Evolutionary conservation across 495 filamentous ascomycete genomes (phyloP).

Genomic region (Xylaria flabelliformis): DNA sequence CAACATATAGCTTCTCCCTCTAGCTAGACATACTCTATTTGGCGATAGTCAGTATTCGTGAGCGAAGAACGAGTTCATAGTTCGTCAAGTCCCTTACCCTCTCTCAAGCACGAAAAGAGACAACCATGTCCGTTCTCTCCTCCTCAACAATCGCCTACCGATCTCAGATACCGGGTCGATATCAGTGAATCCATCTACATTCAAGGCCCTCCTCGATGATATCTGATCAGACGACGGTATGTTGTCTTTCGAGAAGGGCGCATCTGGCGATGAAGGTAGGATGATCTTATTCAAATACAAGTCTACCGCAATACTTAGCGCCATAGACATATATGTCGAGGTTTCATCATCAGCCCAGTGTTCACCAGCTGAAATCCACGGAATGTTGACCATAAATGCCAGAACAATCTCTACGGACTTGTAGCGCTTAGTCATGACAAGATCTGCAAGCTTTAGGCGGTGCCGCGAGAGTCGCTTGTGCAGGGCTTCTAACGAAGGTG

Average conservation of each 20-base stretch:
- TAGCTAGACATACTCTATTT: constrained; percentile 68
- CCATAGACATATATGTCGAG: constrained; percentile 72
- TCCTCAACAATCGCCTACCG: constrained; percentile 64
- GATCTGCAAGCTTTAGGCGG: constrained; percentile 66
- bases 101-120: constrained; percentile 75
- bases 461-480: constrained; percentile 68
- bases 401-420: constrained; percentile 75
- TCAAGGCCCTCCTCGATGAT: constrained; percentile 65
- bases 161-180: constrained; percentile 65
- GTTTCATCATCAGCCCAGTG: constrained; percentile 75
- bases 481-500: constrained; percentile 65
- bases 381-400: constrained; percentile 78
- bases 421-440: constrained; percentile 62
- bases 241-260: constrained; percentile 53
- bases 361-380: constrained; percentile 75
- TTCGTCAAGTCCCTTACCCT: constrained; percentile 53
- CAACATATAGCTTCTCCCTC: constrained; percentile 70
- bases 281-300: constrained; percentile 73
- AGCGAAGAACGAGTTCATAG: background rate
- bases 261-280: constrained; percentile 58
- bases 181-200: constrained; percentile 70
- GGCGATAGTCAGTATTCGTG: background rate
- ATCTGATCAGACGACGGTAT: constrained; percentile 70
- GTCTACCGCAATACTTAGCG: constrained; percentile 71
- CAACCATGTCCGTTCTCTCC: constrained; percentile 73